Percentiles rank a stretch among this genome's conserved stretches.
phyloP scores from a whole-genome alignment of 1,139 yeast genomes.

The Keqinozyma sinolaborantium region DNA sequence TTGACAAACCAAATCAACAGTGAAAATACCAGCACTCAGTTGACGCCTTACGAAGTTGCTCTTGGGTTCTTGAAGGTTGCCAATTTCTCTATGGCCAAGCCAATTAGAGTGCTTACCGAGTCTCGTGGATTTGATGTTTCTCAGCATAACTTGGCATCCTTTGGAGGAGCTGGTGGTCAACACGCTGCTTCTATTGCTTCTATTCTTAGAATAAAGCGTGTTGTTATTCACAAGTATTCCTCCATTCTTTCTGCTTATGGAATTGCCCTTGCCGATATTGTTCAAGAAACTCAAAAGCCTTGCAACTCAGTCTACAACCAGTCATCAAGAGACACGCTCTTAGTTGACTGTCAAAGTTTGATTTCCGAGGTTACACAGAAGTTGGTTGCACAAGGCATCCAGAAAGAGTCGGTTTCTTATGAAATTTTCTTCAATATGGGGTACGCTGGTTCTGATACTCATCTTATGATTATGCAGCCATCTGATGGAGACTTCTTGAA shows the following conservation, averaged over 20 bases:
- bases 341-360: slow-evolving; percentile 6
- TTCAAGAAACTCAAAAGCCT: slow-evolving; percentile 16
- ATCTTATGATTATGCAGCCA: slow-evolving; percentile 14
- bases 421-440: slow-evolving; percentile 16
- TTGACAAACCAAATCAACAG: slow-evolving; percentile 39
- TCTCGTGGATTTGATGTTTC: slow-evolving; percentile 15
- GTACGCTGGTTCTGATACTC: slow-evolving; percentile 16
- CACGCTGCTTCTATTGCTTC: slow-evolving; percentile 15
- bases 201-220: slow-evolving; percentile 13
- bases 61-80: slow-evolving; percentile 17
- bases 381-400: slow-evolving; percentile 6
- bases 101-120: slow-evolving; percentile 16
- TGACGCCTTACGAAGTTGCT: slow-evolving; percentile 17
- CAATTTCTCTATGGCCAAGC: slow-evolving; percentile 16
- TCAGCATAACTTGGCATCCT: slow-evolving; percentile 15
- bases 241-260: slow-evolving; percentile 20
- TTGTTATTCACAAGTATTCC: slow-evolving; percentile 15
- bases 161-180: slow-evolving; percentile 21
- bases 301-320: slow-evolving; percentile 8
- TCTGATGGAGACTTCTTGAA: slow-evolving; percentile 22
- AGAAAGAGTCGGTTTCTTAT: slow-evolving; percentile 7
- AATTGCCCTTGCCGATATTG: slow-evolving; percentile 16
- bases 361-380: slow-evolving; percentile 3
- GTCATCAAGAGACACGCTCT: slow-evolving; percentile 4
- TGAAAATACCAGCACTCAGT: slow-evolving; percentile 23